Conservation (phyloP, 371 early-diverging fungal species). For the Cladochytrium tenue region DNA sequence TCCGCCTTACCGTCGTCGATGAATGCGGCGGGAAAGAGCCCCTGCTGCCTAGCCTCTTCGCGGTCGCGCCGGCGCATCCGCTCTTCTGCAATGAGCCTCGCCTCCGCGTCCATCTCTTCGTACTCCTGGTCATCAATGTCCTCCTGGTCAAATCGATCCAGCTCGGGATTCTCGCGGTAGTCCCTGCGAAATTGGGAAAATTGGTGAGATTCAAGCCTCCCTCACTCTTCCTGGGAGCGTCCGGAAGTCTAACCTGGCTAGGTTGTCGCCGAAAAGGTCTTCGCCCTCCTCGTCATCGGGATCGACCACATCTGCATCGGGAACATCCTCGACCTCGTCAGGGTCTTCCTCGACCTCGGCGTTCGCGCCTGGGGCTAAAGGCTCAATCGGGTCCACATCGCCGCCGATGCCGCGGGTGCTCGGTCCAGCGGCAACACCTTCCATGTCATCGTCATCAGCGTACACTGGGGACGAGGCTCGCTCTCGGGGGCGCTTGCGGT, state of each 20-base stretch:
- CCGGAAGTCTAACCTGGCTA: slow-evolving; percentile 22
- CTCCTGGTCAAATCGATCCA: slow-evolving; percentile 78
- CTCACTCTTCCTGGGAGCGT: too few relatives aligned
- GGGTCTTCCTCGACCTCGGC: slow-evolving; percentile 20
- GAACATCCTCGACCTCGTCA: slow-evolving; percentile 22
- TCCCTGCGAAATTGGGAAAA: slow-evolving; percentile 21
- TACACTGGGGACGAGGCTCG: neutral
- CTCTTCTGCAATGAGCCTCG: slow-evolving; percentile 77
- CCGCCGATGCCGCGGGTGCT: too few relatives aligned
- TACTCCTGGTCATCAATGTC: slow-evolving; percentile 79
- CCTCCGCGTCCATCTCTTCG: slow-evolving; percentile 66
- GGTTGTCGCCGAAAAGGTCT: slow-evolving; percentile 41
- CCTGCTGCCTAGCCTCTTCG: slow-evolving; percentile 68
- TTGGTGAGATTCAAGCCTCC: neutral
- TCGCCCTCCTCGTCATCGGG: slow-evolving; percentile 41
- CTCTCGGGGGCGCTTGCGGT: neutral
- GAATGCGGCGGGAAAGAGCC: slow-evolving; percentile 83
- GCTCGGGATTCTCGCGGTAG: slow-evolving; percentile 65
- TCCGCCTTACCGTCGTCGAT: slow-evolving; percentile 66
- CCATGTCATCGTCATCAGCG: neutral
- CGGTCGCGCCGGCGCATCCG: slow-evolving; percentile 80
- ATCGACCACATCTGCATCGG: slow-evolving; percentile 17
- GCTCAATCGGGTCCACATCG: too few relatives aligned
- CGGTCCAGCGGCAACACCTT: neutral
- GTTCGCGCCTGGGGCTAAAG: too few relatives aligned